These are phyloP conservation scores for Colletotrichum sojae DNA, from an alignment of 2,329 filamentous ascomycete species.

Conservation along the genomic window DNA sequence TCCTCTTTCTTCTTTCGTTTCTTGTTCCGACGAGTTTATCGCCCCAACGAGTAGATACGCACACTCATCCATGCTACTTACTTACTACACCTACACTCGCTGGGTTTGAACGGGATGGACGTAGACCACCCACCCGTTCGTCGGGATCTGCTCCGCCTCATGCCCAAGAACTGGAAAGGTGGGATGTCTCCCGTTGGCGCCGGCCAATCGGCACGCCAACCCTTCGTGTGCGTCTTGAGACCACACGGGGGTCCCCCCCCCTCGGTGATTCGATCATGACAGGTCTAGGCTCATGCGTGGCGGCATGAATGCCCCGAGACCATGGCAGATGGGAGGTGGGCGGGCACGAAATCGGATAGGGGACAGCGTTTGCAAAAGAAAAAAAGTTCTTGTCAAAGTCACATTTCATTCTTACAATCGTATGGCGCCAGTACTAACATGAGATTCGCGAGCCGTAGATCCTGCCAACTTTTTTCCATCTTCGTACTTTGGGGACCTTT, in stretches of 20 bases:
- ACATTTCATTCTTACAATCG: conserved; percentile 22
- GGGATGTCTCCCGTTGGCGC: neutral
- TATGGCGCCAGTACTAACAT: conserved; percentile 4
- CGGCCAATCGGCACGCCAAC: neutral
- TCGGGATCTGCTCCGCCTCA: conserved; percentile 1
- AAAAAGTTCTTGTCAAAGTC: neutral
- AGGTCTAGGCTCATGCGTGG: neutral
- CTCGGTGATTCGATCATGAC: neutral
- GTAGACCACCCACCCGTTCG: neutral
- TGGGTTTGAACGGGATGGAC: too few relatives aligned
- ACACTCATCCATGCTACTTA: too few relatives aligned
- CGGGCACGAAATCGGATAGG: neutral
- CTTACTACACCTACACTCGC: too few relatives aligned
- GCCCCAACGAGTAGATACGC: too few relatives aligned
- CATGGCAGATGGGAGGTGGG: neutral
- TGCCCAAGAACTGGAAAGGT: neutral
- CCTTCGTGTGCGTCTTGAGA: neutral
- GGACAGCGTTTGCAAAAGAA: neutral
- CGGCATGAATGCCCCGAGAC: neutral
- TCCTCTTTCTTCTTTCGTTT: neutral
- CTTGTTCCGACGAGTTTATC: neutral
- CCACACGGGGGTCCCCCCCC: neutral
- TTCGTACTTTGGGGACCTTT: neutral
- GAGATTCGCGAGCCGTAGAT: neutral
- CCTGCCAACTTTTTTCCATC: neutral